Percentiles rank a stretch among this genome's conserved stretches.
phyloP scores from a whole-genome alignment of 1,284 basidiomycete genomes.

The Ganoderma multipileum region DNA sequence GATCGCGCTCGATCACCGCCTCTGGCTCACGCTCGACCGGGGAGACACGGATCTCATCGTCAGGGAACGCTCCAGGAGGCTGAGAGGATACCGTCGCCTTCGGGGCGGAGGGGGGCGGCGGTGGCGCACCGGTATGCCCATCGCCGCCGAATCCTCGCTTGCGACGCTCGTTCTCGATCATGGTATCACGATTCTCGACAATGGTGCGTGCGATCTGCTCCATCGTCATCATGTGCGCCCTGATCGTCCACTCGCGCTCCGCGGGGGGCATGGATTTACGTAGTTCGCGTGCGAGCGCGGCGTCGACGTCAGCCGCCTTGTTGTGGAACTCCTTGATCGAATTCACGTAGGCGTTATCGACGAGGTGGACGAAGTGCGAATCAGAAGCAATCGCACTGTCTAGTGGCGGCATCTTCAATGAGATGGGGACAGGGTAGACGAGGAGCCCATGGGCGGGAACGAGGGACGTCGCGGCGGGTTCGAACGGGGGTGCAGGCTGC shows the following conservation, averaged over 20 bases:
- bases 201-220: conserved; percentile 32
- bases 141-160: conserved; percentile 22
- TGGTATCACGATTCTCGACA: conserved; percentile 20
- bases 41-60: conserved; percentile 18
- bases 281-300: conserved; percentile 32
- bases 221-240: conserved; percentile 28
- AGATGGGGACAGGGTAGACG: conserved; percentile 25
- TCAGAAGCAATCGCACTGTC: conserved; percentile 15
- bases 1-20: conserved; percentile 19
- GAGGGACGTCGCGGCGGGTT: background rate
- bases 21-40: conserved; percentile 12
- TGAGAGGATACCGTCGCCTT: conserved; percentile 9
- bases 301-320: conserved; percentile 33
- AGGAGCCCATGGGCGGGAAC: conserved; percentile 18
- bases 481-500: conserved; percentile 3
- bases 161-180: conserved; percentile 21
- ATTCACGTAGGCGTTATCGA: conserved; percentile 24
- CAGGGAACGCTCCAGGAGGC: conserved; percentile 30
- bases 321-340: conserved; percentile 34
- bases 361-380: conserved; percentile 16
- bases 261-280: conserved; percentile 25
- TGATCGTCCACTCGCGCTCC: conserved; percentile 26
- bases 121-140: conserved; percentile 12
- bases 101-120: conserved; percentile 4
- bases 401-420: conserved; percentile 13